phyloP scores from a whole-genome alignment of 2,329 filamentous ascomycete genomes.

The Trichoderma lentiforme region DNA sequence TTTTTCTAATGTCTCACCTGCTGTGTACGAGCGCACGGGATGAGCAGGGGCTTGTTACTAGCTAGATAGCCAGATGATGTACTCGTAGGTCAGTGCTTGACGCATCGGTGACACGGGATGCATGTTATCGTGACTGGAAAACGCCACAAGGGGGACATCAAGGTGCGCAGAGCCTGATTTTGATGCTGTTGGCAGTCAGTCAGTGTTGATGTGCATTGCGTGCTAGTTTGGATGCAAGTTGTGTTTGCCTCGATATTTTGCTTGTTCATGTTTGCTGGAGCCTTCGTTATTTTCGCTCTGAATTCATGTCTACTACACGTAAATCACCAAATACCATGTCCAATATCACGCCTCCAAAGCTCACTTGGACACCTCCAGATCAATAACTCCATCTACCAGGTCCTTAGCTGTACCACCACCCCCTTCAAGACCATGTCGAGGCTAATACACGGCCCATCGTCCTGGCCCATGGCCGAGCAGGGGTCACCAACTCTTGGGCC shows the following conservation, averaged over 20 bases:
- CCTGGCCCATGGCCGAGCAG: neutral
- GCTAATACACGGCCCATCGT: neutral
- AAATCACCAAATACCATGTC: too few relatives aligned
- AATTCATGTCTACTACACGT: too few relatives aligned
- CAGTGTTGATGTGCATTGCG: neutral
- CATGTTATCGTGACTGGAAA: neutral
- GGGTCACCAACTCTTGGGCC: conserved; percentile 12
- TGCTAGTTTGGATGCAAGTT: too few relatives aligned
- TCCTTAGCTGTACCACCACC: neutral
- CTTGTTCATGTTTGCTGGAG: too few relatives aligned
- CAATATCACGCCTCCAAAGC: too few relatives aligned
- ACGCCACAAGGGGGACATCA: neutral
- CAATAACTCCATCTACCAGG: neutral
- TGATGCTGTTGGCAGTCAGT: neutral
- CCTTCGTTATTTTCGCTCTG: too few relatives aligned
- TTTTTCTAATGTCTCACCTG: neutral
- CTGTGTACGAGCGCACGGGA: neutral
- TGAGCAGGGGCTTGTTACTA: neutral
- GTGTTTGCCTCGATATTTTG: too few relatives aligned
- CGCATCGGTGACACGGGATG: neutral
- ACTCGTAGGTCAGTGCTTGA: neutral
- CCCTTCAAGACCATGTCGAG: neutral
- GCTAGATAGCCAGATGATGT: neutral
- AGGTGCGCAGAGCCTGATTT: neutral
- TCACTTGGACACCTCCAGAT: too few relatives aligned